A percentile compares a stretch with the other conserved stretches of the same genome.
Conservation (phyloP, 2,329 filamentous ascomycete species). For the Colletotrichum chlorophyti region DNA sequence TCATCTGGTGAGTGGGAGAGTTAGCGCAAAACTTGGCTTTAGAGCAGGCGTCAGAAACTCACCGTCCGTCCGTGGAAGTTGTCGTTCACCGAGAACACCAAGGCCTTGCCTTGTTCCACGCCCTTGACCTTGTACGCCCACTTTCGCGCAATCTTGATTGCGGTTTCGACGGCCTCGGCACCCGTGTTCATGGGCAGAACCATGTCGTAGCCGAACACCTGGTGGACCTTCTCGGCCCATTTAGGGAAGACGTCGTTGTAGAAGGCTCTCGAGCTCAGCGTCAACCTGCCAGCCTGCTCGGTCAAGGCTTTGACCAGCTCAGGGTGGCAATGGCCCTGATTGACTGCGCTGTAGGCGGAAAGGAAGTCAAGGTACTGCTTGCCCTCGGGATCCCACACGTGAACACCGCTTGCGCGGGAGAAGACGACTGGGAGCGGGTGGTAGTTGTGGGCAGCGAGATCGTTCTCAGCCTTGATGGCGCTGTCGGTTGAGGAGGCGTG, state of each 20-base stretch:
- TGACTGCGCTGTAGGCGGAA: constrained; percentile 96
- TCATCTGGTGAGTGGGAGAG: constrained; percentile 59
- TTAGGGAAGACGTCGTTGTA: constrained; percentile 98
- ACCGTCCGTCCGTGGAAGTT: constrained; percentile 98
- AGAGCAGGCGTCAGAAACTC: constrained; percentile 45
- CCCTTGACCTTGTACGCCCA: constrained; percentile 98
- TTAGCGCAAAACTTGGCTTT: neutral
- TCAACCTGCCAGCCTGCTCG: constrained; percentile 88
- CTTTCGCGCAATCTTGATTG: constrained; percentile 94
- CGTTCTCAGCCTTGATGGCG: constrained; percentile 82
- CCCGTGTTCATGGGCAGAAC: constrained; percentile 98
- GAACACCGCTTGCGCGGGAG: constrained; percentile 80
- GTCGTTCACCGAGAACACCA: constrained; percentile 84
- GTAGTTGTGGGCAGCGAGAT: constrained; percentile 97
- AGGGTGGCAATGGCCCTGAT: constrained; percentile 97
- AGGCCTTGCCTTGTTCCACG: constrained; percentile 82
- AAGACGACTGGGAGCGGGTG: constrained; percentile 96
- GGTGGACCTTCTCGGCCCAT: constrained; percentile 91
- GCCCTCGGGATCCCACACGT: constrained; percentile 97
- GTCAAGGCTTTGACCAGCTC: constrained; percentile 90
- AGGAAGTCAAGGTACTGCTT: constrained; percentile 97
- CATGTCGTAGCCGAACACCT: constrained; percentile 95
- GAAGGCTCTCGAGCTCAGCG: constrained; percentile 92
- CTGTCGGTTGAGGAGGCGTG: constrained; percentile 80
- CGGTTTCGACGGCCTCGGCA: constrained; percentile 94